Conservation (phyloP, 2,329 filamentous ascomycete genomes). For the Scedosporium minutisporum region DNA sequence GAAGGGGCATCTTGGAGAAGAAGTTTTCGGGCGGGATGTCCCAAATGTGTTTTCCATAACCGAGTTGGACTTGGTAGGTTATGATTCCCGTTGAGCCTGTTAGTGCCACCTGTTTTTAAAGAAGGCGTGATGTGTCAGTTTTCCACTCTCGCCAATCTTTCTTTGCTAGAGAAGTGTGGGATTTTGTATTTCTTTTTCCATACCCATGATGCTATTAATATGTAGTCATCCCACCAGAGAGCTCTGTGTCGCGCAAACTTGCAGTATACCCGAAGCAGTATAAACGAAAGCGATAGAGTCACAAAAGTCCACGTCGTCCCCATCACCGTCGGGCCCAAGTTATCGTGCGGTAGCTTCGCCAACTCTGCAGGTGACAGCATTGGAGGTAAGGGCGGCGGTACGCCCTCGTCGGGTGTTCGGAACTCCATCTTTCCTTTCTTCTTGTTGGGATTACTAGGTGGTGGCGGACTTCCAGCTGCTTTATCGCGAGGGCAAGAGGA, state of each 20-base stretch:
- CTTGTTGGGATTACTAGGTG: too few species aligned
- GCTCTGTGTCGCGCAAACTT: constrained; percentile 23
- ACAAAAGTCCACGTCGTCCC: constrained; percentile 10
- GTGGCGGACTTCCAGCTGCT: neutral
- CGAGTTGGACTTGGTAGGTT: constrained; percentile 7
- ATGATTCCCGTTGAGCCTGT: constrained; percentile 1
- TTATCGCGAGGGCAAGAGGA: neutral
- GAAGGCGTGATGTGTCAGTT: too few species aligned
- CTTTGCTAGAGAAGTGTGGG: neutral
- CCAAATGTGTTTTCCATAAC: constrained; percentile 13
- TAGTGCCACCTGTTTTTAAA: constrained; percentile 5
- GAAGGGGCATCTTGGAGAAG: constrained; percentile 2
- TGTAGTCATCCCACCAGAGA: constrained; percentile 27
- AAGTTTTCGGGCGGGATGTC: constrained; percentile 8
- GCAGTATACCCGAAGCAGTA: constrained; percentile 25
- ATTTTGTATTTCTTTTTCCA: neutral
- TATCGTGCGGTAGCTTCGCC: constrained; percentile 2
- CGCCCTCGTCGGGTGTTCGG: neutral
- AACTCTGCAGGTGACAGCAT: neutral
- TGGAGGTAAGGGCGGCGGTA: neutral
- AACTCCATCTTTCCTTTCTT: neutral
- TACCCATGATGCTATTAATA: constrained; percentile 25
- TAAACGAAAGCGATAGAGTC: constrained; percentile 7
- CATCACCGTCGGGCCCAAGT: constrained; percentile 3
- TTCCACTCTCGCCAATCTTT: too few species aligned